Evolutionary conservation across 2,329 filamentous ascomycete genomes (phyloP).

Genomic region (Calonectria pseudoturangicola): DNA sequence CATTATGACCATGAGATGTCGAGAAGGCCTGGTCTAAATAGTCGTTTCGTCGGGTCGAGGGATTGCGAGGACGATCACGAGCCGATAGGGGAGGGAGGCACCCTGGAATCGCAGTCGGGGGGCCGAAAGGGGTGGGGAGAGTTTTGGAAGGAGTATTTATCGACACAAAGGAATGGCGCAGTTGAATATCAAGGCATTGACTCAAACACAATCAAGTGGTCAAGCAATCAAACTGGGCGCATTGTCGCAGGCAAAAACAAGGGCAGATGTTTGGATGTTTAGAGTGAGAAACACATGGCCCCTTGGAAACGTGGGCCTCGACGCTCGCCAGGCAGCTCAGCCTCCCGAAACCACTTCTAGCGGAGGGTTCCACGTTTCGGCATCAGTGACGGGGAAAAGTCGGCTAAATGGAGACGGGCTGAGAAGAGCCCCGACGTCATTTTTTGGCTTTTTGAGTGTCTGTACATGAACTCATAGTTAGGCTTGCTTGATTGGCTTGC

Average conservation of each 20-base stretch:
- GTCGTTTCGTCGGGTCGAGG: conserved; percentile 24
- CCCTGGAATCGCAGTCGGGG: conserved; percentile 44
- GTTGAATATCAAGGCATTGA: conserved; percentile 52
- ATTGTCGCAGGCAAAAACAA: conserved; percentile 45
- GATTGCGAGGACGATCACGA: conserved; percentile 43
- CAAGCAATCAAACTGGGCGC: conserved; percentile 50
- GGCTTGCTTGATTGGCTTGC: conserved; percentile 2
- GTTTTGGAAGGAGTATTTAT: conserved; percentile 36
- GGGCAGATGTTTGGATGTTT: conserved; percentile 29
- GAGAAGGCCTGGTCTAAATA: neutral
- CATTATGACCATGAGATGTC: conserved; percentile 53
- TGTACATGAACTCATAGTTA: conserved; percentile 10
- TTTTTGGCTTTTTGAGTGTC: conserved; percentile 10
- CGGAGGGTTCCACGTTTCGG: conserved; percentile 47
- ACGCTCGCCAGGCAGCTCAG: conserved; percentile 51
- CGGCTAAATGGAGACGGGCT: conserved; percentile 48
- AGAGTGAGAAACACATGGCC: conserved; percentile 54
- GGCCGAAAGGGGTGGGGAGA: conserved; percentile 43
- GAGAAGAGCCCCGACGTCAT: conserved; percentile 31
- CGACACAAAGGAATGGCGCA: conserved; percentile 48
- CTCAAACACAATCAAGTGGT: conserved; percentile 48
- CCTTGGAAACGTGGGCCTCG: conserved; percentile 48
- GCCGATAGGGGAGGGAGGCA: conserved; percentile 46
- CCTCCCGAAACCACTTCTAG: conserved; percentile 47
- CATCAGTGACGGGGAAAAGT: conserved; percentile 46